A percentile compares a stretch with the other conserved stretches of the same genome.
These are phyloP conservation scores for Lipomyces kockii DNA, from an alignment of 805 yeast species.

Conservation along the genomic window DNA sequence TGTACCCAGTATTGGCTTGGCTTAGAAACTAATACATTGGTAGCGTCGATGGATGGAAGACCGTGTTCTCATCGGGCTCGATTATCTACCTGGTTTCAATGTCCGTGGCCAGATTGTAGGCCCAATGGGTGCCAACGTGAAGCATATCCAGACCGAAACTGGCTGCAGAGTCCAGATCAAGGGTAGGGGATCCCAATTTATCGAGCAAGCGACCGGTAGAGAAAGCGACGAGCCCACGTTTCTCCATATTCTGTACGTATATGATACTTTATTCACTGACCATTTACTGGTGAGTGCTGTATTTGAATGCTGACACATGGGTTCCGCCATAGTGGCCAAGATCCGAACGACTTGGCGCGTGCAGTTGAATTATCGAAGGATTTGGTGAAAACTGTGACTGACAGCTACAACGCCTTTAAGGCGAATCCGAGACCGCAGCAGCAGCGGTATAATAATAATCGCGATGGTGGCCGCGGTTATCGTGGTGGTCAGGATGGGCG, in stretches of 20 bases:
- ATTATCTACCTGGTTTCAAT: conserved; percentile 39
- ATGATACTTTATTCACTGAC: background rate
- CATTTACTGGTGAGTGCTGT: conserved; percentile 2
- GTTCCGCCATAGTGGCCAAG: conserved; percentile 36
- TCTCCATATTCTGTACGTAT: conserved; percentile 40
- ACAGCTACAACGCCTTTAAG: conserved; percentile 34
- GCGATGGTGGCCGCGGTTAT: conserved; percentile 29
- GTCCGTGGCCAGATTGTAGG: conserved; percentile 46
- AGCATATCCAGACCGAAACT: conserved; percentile 46
- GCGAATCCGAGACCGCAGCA: conserved; percentile 23
- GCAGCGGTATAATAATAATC: conserved; percentile 15
- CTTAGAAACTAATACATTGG: background rate
- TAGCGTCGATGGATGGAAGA: conserved; percentile 38
- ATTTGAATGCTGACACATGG: conserved; percentile 20
- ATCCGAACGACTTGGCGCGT: conserved; percentile 34
- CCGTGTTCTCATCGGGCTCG: conserved; percentile 37
- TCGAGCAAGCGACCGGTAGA: conserved; percentile 42
- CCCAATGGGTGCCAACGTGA: conserved; percentile 45
- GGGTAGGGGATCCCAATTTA: conserved; percentile 46
- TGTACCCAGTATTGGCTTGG: background rate
- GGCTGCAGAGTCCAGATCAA: conserved; percentile 45
- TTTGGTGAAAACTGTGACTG: conserved; percentile 40
- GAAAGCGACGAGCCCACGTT: conserved; percentile 45
- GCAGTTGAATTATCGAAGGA: conserved; percentile 42
- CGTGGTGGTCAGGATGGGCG: conserved; percentile 7